These are phyloP conservation scores for Colletotrichum aenigma DNA, from an alignment of 2,329 filamentous ascomycete genomes.

Conservation along the genomic window DNA sequence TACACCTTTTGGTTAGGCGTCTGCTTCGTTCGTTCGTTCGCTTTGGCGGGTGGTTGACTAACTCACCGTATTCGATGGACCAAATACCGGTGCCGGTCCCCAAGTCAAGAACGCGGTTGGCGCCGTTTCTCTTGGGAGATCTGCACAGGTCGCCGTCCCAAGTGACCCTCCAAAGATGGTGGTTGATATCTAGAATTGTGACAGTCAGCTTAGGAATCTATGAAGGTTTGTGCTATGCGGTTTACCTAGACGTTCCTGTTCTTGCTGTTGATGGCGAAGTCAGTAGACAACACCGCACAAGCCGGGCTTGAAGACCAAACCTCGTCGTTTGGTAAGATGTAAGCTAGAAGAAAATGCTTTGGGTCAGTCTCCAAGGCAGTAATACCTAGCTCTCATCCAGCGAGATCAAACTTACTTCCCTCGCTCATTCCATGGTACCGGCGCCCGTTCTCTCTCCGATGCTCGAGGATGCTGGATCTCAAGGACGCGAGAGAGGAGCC, in stretches of 20 bases:
- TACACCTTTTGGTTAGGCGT: background rate
- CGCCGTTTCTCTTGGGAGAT: conserved; percentile 24
- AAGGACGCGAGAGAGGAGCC: background rate
- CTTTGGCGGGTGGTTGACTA: too few species aligned
- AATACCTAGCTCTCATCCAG: too few species aligned
- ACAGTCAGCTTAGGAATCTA: too few species aligned
- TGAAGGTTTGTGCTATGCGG: too few species aligned
- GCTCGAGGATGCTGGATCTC: conserved; percentile 9
- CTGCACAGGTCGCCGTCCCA: conserved; percentile 32
- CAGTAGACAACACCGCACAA: background rate
- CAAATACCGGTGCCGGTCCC: conserved; percentile 18
- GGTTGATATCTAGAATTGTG: conserved; percentile 33
- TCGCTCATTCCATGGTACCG: conserved; percentile 22
- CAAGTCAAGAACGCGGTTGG: conserved; percentile 23
- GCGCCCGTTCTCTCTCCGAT: conserved; percentile 11
- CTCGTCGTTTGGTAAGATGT: conserved; percentile 29
- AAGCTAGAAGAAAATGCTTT: conserved; percentile 20
- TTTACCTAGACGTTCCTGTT: conserved; percentile 24
- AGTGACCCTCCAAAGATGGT: conserved; percentile 36
- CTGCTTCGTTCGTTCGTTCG: background rate
- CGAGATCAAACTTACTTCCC: conserved; percentile 22
- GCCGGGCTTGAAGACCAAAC: background rate
- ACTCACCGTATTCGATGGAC: conserved; percentile 11
- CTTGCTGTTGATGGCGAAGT: conserved; percentile 21
- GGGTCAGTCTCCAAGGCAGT: too few species aligned